Conservation (phyloP, 331 rosid species). For the Cydonia oblonga region DNA sequence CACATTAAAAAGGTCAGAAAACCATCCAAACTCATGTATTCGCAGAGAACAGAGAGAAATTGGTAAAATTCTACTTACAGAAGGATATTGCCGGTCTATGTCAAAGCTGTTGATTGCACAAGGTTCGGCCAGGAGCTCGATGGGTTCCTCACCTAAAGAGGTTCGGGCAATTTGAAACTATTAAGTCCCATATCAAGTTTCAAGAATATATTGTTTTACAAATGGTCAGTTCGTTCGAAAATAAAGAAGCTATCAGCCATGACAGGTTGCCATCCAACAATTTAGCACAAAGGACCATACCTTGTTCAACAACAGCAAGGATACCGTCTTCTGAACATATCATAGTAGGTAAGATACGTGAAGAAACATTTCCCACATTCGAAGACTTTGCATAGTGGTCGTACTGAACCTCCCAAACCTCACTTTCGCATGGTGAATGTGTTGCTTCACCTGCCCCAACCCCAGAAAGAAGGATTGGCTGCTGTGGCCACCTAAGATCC, state of each 20-base stretch:
- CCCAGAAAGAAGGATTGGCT: slow-evolving; percentile 74
- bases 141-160: slow-evolving; percentile 54
- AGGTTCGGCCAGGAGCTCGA: slow-evolving; percentile 82
- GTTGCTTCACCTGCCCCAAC: slow-evolving; percentile 36
- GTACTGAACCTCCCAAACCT: slow-evolving; percentile 97
- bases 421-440: slow-evolving; percentile 65
- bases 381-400: slow-evolving; percentile 50
- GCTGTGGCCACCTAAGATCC: slow-evolving; percentile 91
- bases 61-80: slow-evolving; percentile 34
- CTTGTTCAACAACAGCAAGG: slow-evolving; percentile 70
- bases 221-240: not conserved
- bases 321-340: slow-evolving; percentile 95
- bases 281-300: slow-evolving; percentile 22
- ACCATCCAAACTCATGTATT: not conserved
- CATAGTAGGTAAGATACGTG: slow-evolving; percentile 69
- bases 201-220: not conserved
- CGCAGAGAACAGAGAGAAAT: not conserved
- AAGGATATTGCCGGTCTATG: slow-evolving; percentile 66
- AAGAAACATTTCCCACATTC: slow-evolving; percentile 37
- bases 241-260: not conserved
- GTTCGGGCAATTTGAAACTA: not conserved
- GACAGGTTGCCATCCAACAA: slow-evolving; percentile 1
- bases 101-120: slow-evolving; percentile 90
- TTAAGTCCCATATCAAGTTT: slow-evolving; percentile 7
- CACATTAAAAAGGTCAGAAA: not conserved